These are phyloP conservation scores for Helianthus tuberosus DNA, from an alignment of 129 eudicot genomes.

Conservation along the genomic window DNA sequence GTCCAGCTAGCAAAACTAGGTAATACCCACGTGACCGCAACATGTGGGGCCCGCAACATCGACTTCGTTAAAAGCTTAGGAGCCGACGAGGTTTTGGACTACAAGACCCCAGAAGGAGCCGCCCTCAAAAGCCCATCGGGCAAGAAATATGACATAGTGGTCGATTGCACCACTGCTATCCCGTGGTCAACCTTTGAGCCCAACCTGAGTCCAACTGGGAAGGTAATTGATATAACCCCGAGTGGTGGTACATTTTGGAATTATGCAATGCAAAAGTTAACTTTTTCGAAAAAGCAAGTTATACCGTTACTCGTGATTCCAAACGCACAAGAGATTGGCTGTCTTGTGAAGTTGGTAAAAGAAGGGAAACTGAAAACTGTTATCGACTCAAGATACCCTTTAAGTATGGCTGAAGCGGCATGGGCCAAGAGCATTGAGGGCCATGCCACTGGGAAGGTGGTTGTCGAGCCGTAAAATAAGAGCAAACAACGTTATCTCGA, in stretches of 20 bases:
- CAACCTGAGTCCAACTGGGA: conserved; percentile 43
- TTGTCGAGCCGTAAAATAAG: conserved; percentile 42
- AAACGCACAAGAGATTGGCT: conserved; percentile 45
- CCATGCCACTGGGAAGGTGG: conserved; percentile 86
- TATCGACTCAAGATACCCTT: conserved; percentile 58
- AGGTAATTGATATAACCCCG: conserved; percentile 58
- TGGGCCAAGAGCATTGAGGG: conserved; percentile 77
- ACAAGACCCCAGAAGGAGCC: conserved; percentile 61
- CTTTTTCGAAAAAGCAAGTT: conserved; percentile 58
- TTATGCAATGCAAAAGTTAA: conserved; percentile 54
- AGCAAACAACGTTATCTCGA: too few relatives aligned
- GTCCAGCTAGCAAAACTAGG: conserved; percentile 71
- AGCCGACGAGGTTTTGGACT: conserved; percentile 68
- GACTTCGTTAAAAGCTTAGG: conserved; percentile 59
- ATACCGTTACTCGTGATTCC: conserved; percentile 49
- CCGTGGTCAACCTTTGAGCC: conserved; percentile 62
- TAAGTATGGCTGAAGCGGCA: conserved; percentile 61
- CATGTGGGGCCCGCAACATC: conserved; percentile 68
- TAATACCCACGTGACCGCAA: conserved; percentile 62
- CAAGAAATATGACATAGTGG: conserved; percentile 48
- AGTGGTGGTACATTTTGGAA: conserved; percentile 47
- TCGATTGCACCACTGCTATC: conserved; percentile 50
- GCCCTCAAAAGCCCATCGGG: conserved; percentile 71
- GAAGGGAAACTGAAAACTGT: conserved; percentile 68
- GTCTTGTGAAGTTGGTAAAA: conserved; percentile 52